Conservation (phyloP, 192 early-diverging fungal genomes). For the Blastocladiella britannica region DNA sequence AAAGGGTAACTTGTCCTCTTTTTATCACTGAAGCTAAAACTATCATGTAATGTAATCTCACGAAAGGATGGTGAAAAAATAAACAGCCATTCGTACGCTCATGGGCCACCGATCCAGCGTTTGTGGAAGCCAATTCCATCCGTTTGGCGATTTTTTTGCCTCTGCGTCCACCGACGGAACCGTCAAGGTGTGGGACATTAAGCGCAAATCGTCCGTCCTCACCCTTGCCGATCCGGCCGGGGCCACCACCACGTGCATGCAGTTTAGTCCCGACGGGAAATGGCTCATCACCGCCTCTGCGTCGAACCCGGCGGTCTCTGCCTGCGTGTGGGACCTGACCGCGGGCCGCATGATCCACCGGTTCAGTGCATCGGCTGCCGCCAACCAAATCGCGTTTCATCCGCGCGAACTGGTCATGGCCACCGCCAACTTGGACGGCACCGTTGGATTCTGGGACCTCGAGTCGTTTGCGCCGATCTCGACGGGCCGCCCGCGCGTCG, state of each 20-base stretch:
- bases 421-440: background rate
- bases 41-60: background rate
- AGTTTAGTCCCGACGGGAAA: constrained; percentile 37
- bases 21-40: background rate
- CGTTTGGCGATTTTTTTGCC: constrained; percentile 46
- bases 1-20: constrained; percentile 18
- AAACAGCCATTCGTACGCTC: constrained; percentile 28
- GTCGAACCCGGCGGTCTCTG: constrained; percentile 1
- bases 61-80: background rate
- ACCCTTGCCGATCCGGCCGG: constrained; percentile 24
- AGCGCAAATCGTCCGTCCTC: constrained; percentile 37
- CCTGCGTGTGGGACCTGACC: constrained; percentile 8
- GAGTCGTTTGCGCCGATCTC: background rate
- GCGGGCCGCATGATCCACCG: constrained; percentile 5
- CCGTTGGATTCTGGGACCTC: background rate
- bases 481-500: background rate
- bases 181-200: constrained; percentile 40
- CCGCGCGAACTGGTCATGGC: background rate
- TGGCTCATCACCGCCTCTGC: constrained; percentile 18
- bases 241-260: constrained; percentile 2
- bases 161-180: constrained; percentile 28
- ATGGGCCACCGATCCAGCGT: constrained; percentile 22
- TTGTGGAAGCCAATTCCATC: constrained; percentile 30
- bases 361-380: constrained; percentile 2
- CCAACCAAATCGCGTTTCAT: background rate